Conservation (phyloP, 306 rosid species). For the Neltuma alba region DNA sequence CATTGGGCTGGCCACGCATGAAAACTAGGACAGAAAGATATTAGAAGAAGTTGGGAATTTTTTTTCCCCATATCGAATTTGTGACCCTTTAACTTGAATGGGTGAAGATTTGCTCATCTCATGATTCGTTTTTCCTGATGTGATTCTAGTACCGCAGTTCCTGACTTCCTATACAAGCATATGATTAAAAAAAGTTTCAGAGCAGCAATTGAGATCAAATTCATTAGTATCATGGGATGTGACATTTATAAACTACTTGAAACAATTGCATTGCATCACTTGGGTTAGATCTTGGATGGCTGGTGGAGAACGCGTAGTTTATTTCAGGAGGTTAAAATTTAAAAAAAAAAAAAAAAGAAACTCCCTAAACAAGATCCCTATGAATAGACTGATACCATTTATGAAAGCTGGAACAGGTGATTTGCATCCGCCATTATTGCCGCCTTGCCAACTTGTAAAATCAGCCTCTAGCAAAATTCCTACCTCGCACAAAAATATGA, state of each 20-base stretch:
- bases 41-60: neutral
- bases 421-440: no score
- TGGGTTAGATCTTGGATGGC: neutral
- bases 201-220: neutral
- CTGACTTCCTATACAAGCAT: neutral
- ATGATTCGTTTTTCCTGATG: neutral
- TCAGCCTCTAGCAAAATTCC: slow-evolving; percentile 1
- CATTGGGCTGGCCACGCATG: neutral
- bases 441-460: neutral
- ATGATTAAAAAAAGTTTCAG: neutral
- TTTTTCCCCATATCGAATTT: neutral
- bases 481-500: neutral
- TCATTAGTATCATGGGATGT: neutral
- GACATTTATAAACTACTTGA: neutral
- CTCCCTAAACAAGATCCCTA: neutral
- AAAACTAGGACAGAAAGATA: neutral
- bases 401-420: no score
- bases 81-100: neutral
- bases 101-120: neutral
- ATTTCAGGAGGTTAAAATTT: neutral
- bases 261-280: neutral
- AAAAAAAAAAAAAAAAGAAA: neutral
- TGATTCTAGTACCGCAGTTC: neutral
- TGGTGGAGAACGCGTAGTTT: neutral
- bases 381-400: neutral